Conservation (phyloP, 148 eudicot genomes). For the Limonium bicolor region DNA sequence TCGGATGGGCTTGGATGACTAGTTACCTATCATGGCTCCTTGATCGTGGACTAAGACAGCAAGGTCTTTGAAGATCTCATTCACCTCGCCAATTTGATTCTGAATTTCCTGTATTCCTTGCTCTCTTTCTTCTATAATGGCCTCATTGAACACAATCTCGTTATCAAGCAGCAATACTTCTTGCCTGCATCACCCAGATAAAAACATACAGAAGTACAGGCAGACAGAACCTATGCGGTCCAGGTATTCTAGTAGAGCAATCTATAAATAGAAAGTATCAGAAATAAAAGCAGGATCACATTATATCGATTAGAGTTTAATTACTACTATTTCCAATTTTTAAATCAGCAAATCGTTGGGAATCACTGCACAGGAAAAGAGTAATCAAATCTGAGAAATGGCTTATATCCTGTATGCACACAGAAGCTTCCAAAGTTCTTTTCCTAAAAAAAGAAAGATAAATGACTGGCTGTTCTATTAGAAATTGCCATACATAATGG, state of each 20-base stretch:
- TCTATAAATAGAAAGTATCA: no score
- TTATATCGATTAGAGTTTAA: neutral
- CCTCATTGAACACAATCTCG: conserved; percentile 62
- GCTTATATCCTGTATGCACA: no score
- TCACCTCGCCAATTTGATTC: conserved; percentile 75
- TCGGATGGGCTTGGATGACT: neutral
- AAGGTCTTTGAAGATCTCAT: conserved; percentile 76
- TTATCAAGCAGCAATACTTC: conserved; percentile 49
- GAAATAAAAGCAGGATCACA: no score
- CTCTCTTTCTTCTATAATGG: conserved; percentile 65
- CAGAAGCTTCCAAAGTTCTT: no score
- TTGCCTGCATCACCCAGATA: conserved; percentile 54
- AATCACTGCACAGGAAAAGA: neutral
- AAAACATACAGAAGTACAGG: conserved; percentile 9
- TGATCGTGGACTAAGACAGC: conserved; percentile 83
- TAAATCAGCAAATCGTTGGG: neutral
- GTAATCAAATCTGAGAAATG: no score
- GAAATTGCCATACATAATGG: no score
- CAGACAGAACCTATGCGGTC: neutral
- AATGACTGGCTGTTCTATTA: no score
- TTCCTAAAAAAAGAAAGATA: no score
- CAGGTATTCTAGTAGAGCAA: neutral
- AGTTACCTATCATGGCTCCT: conserved; percentile 64
- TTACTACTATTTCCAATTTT: neutral
- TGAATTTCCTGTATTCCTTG: conserved; percentile 78